phyloP scores from a whole-genome alignment of 2,329 filamentous ascomycete species.

The Tolypocladium pustulatum region DNA sequence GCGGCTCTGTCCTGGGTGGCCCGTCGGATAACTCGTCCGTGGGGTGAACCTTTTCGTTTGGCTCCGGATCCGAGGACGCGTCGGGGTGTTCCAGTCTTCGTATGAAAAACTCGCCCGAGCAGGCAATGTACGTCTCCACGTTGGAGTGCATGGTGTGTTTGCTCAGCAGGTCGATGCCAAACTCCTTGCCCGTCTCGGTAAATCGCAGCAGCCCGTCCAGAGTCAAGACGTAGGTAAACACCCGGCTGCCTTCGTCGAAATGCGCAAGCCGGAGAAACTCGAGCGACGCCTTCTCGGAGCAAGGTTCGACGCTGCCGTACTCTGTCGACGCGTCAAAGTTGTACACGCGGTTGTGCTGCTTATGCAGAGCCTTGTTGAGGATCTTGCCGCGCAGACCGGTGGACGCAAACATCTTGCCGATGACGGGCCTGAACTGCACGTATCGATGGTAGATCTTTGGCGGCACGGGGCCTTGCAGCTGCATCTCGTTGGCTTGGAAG shows the following conservation, averaged over 20 bases:
- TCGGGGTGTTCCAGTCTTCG: constrained; percentile 49
- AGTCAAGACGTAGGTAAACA: constrained; percentile 88
- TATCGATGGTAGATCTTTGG: constrained; percentile 77
- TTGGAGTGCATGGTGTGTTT: constrained; percentile 98
- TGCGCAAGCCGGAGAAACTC: constrained; percentile 81
- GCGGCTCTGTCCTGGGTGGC: constrained; percentile 32
- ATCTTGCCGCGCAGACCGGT: constrained; percentile 69
- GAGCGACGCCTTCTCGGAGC: constrained; percentile 59
- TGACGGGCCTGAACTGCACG: constrained; percentile 85
- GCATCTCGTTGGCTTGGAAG: constrained; percentile 89
- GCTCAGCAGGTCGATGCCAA: constrained; percentile 82
- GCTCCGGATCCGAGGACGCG: constrained; percentile 29
- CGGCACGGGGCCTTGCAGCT: constrained; percentile 75
- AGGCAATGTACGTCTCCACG: constrained; percentile 84
- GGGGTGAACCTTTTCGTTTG: constrained; percentile 39
- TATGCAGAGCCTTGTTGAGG: constrained; percentile 75
- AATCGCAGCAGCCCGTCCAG: constrained; percentile 81
- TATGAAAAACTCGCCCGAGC: constrained; percentile 87
- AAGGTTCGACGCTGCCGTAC: constrained; percentile 56
- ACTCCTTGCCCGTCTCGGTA: constrained; percentile 92
- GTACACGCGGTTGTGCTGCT: constrained; percentile 83
- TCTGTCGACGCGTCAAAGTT: constrained; percentile 73
- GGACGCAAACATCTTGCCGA: constrained; percentile 78
- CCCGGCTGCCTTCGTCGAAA: constrained; percentile 72
- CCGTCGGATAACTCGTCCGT: constrained; percentile 34